phyloP scores from a whole-genome alignment of 352 stramenopile genomes.

The Globisporangium acanthophoron region DNA sequence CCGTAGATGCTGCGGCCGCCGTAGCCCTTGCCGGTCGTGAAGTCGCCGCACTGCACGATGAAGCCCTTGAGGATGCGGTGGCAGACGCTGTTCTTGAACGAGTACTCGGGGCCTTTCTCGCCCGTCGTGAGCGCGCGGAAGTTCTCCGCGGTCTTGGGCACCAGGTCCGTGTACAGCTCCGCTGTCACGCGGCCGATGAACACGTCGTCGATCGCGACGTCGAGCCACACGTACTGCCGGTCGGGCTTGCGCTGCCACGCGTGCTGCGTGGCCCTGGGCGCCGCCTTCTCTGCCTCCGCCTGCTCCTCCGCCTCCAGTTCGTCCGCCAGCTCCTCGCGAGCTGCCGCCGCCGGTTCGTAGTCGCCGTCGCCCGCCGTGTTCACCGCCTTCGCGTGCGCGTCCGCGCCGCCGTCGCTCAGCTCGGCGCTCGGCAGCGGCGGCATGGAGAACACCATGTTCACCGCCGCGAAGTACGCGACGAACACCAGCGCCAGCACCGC shows the following conservation, averaged over 20 bases:
- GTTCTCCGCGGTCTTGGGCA: slow-evolving; percentile 98
- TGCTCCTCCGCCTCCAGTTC: slow-evolving; percentile 8
- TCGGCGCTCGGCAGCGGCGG: slow-evolving; percentile 4
- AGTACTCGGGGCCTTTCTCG: slow-evolving; percentile 89
- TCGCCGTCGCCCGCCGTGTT: slow-evolving; percentile 5
- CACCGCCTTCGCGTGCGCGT: neutral
- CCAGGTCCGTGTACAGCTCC: slow-evolving; percentile 92
- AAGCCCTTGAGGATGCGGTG: slow-evolving; percentile 98
- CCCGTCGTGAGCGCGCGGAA: slow-evolving; percentile 95
- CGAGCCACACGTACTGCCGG: slow-evolving; percentile 83
- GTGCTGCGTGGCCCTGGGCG: slow-evolving; percentile 3
- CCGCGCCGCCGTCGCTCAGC: slow-evolving; percentile 1
- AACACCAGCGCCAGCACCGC: slow-evolving; percentile 49
- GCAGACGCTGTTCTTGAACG: slow-evolving; percentile 97
- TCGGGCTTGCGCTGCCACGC: slow-evolving; percentile 52
- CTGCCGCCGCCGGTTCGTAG: slow-evolving; percentile 3
- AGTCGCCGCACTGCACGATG: slow-evolving; percentile 98
- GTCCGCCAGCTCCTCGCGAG: slow-evolving; percentile 12
- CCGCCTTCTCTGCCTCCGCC: neutral
- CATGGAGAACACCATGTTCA: slow-evolving; percentile 65
- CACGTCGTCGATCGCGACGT: slow-evolving; percentile 74
- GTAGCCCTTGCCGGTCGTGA: slow-evolving; percentile 89
- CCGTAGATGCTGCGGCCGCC: slow-evolving; percentile 98
- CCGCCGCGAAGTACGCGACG: slow-evolving; percentile 53
- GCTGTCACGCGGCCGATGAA: slow-evolving; percentile 65